Base-by-base conservation (phyloP, 257 asterid genomes). In the Nicotiana benthamiana region DNA sequence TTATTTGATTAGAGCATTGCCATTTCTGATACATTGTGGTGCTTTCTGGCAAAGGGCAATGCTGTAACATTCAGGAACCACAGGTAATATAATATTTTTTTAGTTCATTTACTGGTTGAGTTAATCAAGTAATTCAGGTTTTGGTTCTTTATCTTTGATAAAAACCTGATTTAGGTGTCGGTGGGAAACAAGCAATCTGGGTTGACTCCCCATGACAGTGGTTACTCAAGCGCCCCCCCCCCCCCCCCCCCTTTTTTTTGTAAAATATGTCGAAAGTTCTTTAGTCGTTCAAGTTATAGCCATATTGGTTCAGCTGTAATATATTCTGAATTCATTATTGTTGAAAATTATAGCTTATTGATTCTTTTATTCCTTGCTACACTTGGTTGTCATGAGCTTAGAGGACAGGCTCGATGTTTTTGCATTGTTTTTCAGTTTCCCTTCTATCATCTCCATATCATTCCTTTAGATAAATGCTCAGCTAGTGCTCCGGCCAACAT, bases 241-340 rank as follows among this genome's bases (percentile, higher is more conserved):
- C 32, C 32, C 32, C 32, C 32, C 32, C 32, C n/a, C n/a, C n/a
- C n/a, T n/a, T n/a, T 40, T 46, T 24, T 5, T 48, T 74, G 79
- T 74, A 48, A 48, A 48, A 74, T 74, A 74, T 74, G 79, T 74
- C 10, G 6, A 5, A 20, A 46, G 48, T 24, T 48, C 79, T 48
- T 74, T 43, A 70, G 61, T 74, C 51, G 32, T 65, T 30, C 26
- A 17, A 65, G 75, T 65, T 40, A 15, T 74, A 74, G 79, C 79
- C 79, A 74, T 32, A 74, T 74, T 74, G 43, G 16, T 48, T 74
- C 79, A 24, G 43, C 17, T 74, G 79, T 74, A 74, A 74, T 74
- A 48, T 74, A 74, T 74, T 24, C 61, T 48, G 79, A 13, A 74
- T 48, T 74, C 46, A 24, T 74, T 74, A 48, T 60, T 26, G 77